These are phyloP conservation scores for Smallanthus sonchifolius DNA, from an alignment of 129 eudicot genomes.

Conservation along the genomic window DNA sequence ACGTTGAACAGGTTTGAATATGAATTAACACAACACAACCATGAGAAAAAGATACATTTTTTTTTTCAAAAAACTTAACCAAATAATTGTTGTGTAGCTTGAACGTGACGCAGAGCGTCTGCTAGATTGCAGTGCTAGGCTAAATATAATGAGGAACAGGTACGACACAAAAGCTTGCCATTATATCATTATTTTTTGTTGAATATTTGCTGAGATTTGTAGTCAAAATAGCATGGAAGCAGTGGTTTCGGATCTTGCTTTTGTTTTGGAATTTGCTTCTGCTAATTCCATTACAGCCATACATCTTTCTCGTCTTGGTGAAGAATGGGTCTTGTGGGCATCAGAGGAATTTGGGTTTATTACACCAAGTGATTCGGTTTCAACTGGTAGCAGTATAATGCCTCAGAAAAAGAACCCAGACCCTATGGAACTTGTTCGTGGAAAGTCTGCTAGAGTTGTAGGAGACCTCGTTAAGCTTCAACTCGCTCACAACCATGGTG, in stretches of 20 bases:
- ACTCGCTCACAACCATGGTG: conserved; percentile 88
- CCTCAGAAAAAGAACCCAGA: conserved; percentile 99
- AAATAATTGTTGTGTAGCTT: neutral
- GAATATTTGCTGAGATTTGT: conserved; percentile 20
- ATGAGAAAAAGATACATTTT: neutral
- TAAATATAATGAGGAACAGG: neutral
- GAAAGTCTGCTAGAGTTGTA: conserved; percentile 88
- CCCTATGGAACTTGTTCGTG: conserved; percentile 99
- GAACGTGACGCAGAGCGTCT: conserved; percentile 13
- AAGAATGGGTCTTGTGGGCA: conserved; percentile 99
- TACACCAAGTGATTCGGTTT: conserved; percentile 91
- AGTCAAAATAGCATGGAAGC: conserved; percentile 78
- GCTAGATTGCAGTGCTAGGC: conserved; percentile 5
- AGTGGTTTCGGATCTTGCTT: conserved; percentile 91
- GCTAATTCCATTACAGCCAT: conserved; percentile 82
- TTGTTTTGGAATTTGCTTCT: conserved; percentile 85
- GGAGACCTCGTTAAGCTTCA: conserved; percentile 93
- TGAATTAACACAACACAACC: neutral
- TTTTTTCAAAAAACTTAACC: neutral
- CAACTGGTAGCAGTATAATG: conserved; percentile 99
- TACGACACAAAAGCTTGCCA: neutral
- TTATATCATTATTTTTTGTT: neutral
- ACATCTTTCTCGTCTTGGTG: conserved; percentile 97
- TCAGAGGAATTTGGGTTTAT: conserved; percentile 95
- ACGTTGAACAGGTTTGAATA: conserved; percentile 60